A percentile compares a stretch with the other conserved stretches of the same genome.
phyloP scores from a whole-genome alignment of 495 filamentous ascomycete species.

The Podospora sp. region DNA sequence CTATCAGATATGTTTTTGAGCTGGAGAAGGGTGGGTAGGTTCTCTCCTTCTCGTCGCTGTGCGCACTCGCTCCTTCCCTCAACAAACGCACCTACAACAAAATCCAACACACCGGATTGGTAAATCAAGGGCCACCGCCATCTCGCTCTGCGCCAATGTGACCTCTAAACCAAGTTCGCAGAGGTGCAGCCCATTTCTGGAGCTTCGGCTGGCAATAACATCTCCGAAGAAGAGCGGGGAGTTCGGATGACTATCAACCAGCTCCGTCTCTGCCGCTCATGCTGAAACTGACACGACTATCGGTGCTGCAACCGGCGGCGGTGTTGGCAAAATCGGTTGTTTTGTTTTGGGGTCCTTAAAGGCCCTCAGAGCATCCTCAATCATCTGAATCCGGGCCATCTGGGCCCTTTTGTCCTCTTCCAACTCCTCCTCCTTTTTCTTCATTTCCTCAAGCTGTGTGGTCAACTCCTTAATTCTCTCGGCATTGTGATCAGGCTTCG shows the following conservation, averaged over 20 bases:
- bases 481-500: constrained; percentile 70
- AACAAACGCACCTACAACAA: neutral
- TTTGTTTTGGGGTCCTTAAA: constrained; percentile 59
- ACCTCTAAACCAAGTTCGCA: no score
- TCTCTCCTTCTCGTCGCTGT: constrained; percentile 12
- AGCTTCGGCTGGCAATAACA: no score
- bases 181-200: no score
- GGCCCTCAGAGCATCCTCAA: constrained; percentile 69
- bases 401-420: constrained; percentile 64
- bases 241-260: no score
- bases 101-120: neutral
- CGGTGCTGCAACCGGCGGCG: constrained; percentile 10
- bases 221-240: neutral
- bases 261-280: neutral
- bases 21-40: neutral
- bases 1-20: constrained; percentile 8
- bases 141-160: neutral
- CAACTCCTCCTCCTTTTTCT: constrained; percentile 63
- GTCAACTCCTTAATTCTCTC: constrained; percentile 73
- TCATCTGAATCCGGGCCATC: constrained; percentile 58
- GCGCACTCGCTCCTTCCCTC: constrained; percentile 17
- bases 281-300: neutral
- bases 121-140: neutral
- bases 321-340: constrained; percentile 41
- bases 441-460: constrained; percentile 60